Evolutionary conservation across 768 basidiomycete genomes (phyloP).

Genomic region (Tephrocybe sp.): DNA sequence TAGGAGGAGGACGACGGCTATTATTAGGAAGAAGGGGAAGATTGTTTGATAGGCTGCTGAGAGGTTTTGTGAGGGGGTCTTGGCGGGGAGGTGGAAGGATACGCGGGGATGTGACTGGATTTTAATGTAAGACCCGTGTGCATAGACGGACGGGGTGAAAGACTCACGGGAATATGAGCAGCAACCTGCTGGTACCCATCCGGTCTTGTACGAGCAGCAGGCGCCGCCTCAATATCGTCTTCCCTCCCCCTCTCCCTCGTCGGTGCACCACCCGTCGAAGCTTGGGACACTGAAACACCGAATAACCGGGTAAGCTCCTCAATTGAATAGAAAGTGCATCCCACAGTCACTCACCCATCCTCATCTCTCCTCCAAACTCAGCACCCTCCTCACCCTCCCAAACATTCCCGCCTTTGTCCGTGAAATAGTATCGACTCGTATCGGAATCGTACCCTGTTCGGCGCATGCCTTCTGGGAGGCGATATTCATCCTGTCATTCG

Average conservation of each 20-base stretch:
- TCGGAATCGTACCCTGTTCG: constrained; percentile 80
- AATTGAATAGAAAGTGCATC: neutral
- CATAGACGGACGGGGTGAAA: neutral
- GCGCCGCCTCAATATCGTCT: constrained; percentile 54
- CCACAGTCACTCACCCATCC: constrained; percentile 32
- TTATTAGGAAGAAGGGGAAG: constrained; percentile 71
- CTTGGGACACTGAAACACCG: constrained; percentile 15
- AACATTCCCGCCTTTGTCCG: constrained; percentile 50
- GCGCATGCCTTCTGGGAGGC: constrained; percentile 55
- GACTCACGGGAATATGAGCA: constrained; percentile 45
- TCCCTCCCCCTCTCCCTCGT: too few species aligned
- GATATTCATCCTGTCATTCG: constrained; percentile 41
- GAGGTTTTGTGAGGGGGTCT: neutral
- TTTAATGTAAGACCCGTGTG: neutral
- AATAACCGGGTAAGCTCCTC: too few species aligned
- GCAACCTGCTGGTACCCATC: constrained; percentile 59
- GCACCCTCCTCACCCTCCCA: constrained; percentile 62
- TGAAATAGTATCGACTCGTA: constrained; percentile 62
- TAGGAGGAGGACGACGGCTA: constrained; percentile 59
- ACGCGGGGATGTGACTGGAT: constrained; percentile 19
- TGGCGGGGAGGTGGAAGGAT: constrained; percentile 29
- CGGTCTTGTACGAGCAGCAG: constrained; percentile 38
- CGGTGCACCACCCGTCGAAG: constrained; percentile 18
- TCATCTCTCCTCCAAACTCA: constrained; percentile 59
- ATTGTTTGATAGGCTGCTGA: constrained; percentile 50